Base-by-base conservation (phyloP, 2,329 filamentous ascomycete genomes). In the Alternaria sp. region DNA sequence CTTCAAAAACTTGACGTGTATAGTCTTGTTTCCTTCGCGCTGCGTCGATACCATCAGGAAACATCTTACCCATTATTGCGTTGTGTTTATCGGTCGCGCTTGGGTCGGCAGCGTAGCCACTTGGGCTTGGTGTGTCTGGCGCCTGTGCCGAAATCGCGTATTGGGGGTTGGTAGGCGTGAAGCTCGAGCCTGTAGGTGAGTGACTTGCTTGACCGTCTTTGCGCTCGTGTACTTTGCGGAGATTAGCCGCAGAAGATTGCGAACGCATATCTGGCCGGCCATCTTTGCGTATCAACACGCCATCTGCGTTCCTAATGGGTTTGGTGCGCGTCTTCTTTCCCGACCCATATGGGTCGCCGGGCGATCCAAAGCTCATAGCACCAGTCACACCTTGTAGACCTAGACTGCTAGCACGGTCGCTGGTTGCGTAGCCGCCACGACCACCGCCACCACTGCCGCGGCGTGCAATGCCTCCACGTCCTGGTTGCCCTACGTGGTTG, bases 181-280 rank as follows among this genome's bases (percentile, higher is more conserved):
- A 69, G 40, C 20, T 43, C 40, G 40, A 43, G 8, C 61, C 58
- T 10, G 68, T 66, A 5, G 72, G 72, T 12, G 63, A 63, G 12
- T 64, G 66, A 28, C 68, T 69, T 41, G 68, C 61, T 27, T 77
- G 74, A 14, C 64, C 65, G 41, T 84, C 82, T 56, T 83, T 84
- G 59, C 81, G 79, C 25, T 82, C 82, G 65, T 84, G 82, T 4
- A 84, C 83, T 64, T 84, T 84, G 40, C 83, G 78, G 14, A 85
- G 69, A 60, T 85, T 85, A 49, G 82, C 82, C n/a, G 83, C 82
- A 12, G 81, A 83, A 62, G 81, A 83, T n/a, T 84, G 81, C 30
- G 80, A 82, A 11, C 83, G 80, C 81, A 84, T 84, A 59, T 85
- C 83, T 5, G 83, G 83, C 11, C 81, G 72, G 5, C 83, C 83